These are phyloP conservation scores for Xylaria polymorpha DNA, from an alignment of 2,329 filamentous ascomycete species.

Conservation along the genomic window DNA sequence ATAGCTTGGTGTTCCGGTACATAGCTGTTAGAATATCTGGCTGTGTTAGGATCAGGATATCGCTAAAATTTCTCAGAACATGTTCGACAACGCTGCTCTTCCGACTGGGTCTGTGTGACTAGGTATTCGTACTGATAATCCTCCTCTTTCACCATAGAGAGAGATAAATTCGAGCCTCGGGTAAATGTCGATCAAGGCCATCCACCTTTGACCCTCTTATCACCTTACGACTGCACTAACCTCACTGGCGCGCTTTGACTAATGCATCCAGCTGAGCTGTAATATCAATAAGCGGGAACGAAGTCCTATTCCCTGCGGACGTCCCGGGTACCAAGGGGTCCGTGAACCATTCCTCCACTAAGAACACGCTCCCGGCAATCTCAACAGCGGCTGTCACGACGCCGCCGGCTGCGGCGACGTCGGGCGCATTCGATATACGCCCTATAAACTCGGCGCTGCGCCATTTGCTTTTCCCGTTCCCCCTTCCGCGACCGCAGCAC, in stretches of 20 bases:
- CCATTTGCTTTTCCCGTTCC: slow-evolving; percentile 45
- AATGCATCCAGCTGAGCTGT: slow-evolving; percentile 45
- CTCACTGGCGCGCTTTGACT: slow-evolving; percentile 13
- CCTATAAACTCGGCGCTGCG: slow-evolving; percentile 52
- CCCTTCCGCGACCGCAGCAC: slow-evolving; percentile 52
- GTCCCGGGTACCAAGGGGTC: slow-evolving; percentile 46
- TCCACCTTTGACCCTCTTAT: neutral
- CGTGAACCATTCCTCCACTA: slow-evolving; percentile 45
- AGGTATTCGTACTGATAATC: neutral
- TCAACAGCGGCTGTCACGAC: slow-evolving; percentile 45
- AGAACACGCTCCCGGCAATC: slow-evolving; percentile 44
- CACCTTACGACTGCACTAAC: no score
- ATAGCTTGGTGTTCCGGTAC: neutral
- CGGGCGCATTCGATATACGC: slow-evolving; percentile 44
- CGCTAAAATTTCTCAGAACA: neutral
- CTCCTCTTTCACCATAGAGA: neutral
- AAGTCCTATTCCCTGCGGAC: slow-evolving; percentile 46
- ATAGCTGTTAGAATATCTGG: neutral
- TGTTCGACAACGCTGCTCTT: neutral
- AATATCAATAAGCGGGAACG: slow-evolving; percentile 49
- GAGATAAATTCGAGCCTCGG: neutral
- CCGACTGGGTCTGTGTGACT: neutral
- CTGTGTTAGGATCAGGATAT: neutral
- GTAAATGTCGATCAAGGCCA: neutral
- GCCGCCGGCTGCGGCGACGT: slow-evolving; percentile 36